Conservation (phyloP, 371 early-diverging fungal species). For the Dipsacomyces acuminosporus region DNA sequence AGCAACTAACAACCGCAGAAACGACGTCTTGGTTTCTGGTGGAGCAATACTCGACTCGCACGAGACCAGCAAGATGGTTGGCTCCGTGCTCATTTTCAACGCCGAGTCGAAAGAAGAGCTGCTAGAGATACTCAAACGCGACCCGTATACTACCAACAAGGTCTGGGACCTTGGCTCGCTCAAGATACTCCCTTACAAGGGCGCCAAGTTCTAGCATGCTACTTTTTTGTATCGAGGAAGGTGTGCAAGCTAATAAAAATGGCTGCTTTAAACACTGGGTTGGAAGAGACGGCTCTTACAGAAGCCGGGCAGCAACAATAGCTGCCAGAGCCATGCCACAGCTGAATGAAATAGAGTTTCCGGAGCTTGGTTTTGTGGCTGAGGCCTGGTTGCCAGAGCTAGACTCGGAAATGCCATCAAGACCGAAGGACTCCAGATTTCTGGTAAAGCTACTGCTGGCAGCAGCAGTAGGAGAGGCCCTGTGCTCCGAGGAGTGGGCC, state of each 20-base stretch:
- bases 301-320: neutral
- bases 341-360: no score
- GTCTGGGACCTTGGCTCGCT: slow-evolving; percentile 19
- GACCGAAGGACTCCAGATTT: neutral
- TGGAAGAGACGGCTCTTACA: no score
- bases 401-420: neutral
- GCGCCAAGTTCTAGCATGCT: slow-evolving; percentile 11
- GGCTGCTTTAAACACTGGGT: no score
- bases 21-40: slow-evolving; percentile 7
- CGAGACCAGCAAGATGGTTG: slow-evolving; percentile 19
- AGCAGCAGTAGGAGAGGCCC: no score
- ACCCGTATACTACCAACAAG: slow-evolving; percentile 11
- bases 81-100: slow-evolving; percentile 20
- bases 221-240: neutral
- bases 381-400: no score
- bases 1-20: slow-evolving; percentile 1
- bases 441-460: no score
- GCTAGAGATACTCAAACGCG: slow-evolving; percentile 13
- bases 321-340: neutral
- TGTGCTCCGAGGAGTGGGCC: no score
- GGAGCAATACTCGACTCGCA: slow-evolving; percentile 33
- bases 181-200: slow-evolving; percentile 16
- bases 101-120: slow-evolving; percentile 16
- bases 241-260: no score
- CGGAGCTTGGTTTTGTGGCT: no score